phyloP scores from a whole-genome alignment of 495 filamentous ascomycete species.

The Hypoxylon rickii region DNA sequence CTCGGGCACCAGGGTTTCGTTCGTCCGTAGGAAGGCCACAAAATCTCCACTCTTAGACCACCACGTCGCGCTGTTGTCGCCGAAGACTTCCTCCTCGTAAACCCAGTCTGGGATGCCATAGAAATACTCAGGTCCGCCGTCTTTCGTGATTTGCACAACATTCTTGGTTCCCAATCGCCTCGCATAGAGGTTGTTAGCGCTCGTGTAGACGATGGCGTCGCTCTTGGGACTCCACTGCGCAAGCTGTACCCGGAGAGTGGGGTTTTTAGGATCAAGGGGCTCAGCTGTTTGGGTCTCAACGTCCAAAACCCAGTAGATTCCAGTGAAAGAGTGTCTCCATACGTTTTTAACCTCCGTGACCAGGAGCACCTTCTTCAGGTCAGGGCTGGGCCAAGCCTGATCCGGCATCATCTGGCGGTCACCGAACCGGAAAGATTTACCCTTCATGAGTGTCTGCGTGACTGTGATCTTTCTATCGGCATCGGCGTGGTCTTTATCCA shows the following conservation, averaged over 20 bases:
- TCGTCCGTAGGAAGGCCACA: slow-evolving; percentile 88
- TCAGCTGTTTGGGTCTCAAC: slow-evolving; percentile 79
- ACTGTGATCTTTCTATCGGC: slow-evolving; percentile 40
- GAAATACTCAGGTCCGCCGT: slow-evolving; percentile 85
- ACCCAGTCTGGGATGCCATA: slow-evolving; percentile 99
- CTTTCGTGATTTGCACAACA: slow-evolving; percentile 77
- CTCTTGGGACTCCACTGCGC: slow-evolving; percentile 89
- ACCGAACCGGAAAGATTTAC: slow-evolving; percentile 61
- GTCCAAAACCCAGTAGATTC: slow-evolving; percentile 91
- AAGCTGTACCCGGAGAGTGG: slow-evolving; percentile 73
- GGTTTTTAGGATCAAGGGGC: slow-evolving; percentile 72
- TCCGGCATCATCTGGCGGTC: slow-evolving; percentile 55
- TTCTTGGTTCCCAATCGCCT: slow-evolving; percentile 62
- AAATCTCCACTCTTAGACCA: slow-evolving; percentile 89
- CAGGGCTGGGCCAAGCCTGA: slow-evolving; percentile 74
- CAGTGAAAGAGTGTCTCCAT: slow-evolving; percentile 88
- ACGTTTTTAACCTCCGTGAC: slow-evolving; percentile 70
- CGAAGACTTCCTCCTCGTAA: slow-evolving; percentile 95
- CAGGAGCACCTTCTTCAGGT: slow-evolving; percentile 83
- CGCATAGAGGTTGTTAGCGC: slow-evolving; percentile 85
- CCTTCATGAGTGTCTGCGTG: slow-evolving; percentile 72
- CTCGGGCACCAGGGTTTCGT: slow-evolving; percentile 89
- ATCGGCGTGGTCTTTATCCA: slow-evolving; percentile 37
- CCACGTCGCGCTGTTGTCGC: slow-evolving; percentile 83
- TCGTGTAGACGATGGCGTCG: slow-evolving; percentile 81